phyloP scores from a whole-genome alignment of 305 asterid species.

The Solanum aculeatissimum region DNA sequence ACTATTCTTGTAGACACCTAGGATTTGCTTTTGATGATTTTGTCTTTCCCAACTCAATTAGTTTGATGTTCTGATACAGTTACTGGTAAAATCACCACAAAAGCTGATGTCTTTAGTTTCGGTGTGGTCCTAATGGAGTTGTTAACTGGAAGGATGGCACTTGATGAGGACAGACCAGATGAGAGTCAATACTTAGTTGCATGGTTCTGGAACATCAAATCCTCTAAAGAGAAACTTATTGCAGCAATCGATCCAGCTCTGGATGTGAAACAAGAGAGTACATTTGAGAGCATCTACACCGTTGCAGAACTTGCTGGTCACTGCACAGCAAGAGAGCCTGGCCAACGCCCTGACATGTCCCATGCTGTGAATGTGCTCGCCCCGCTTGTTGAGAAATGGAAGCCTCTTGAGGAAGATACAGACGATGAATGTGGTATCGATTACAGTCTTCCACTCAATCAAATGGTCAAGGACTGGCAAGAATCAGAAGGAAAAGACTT shows the following conservation, averaged over 20 bases:
- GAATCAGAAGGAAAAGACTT: slow-evolving; percentile 51
- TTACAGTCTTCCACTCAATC: slow-evolving; percentile 75
- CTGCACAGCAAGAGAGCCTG: slow-evolving; percentile 75
- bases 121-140: slow-evolving; percentile 91
- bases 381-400: slow-evolving; percentile 80
- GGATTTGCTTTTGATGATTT: background rate
- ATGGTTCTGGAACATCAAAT: slow-evolving; percentile 74
- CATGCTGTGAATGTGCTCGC: slow-evolving; percentile 61
- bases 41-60: background rate
- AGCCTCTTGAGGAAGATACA: slow-evolving; percentile 48
- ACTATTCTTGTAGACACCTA: background rate
- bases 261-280: slow-evolving; percentile 33
- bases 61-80: slow-evolving; percentile 24
- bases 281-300: slow-evolving; percentile 29
- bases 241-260: slow-evolving; percentile 56
- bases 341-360: slow-evolving; percentile 83
- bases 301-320: slow-evolving; percentile 91
- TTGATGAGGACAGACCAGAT: slow-evolving; percentile 60
- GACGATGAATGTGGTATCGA: slow-evolving; percentile 83
- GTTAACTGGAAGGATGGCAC: slow-evolving; percentile 69
- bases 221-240: slow-evolving; percentile 45
- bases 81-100: slow-evolving; percentile 86
- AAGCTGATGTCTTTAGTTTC: slow-evolving; percentile 76
- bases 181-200: slow-evolving; percentile 77
- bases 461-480: slow-evolving; percentile 93